Conservation (phyloP, 805 yeast species). For the Maudiozyma saulgeensis region DNA sequence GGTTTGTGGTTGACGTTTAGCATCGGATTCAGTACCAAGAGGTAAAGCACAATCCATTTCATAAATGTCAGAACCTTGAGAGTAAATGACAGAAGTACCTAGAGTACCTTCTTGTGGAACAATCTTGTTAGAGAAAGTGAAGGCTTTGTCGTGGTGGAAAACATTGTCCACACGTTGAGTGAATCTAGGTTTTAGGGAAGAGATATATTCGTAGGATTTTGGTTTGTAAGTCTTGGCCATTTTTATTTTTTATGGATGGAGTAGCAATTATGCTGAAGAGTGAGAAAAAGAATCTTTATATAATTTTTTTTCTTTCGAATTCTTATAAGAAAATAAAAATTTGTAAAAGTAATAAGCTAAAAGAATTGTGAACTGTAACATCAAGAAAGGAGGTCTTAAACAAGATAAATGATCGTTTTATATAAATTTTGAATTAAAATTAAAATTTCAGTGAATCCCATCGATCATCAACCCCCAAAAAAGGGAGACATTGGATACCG, state of each 20-base stretch:
- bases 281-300: no score
- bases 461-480: no score
- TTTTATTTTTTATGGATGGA: not conserved
- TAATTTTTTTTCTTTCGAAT: no score
- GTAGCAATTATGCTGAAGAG: no score
- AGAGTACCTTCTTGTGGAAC: conserved; percentile 19
- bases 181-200: conserved; percentile 30
- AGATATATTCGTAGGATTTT: conserved; percentile 41
- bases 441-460: no score
- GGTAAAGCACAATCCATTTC: conserved; percentile 21
- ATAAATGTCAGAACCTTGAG: conserved; percentile 23
- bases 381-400: no score
- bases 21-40: conserved; percentile 8
- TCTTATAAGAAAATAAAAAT: no score
- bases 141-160: conserved; percentile 14
- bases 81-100: conserved; percentile 16
- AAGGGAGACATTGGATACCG: no score
- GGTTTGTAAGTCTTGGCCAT: conserved; percentile 31
- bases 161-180: conserved; percentile 22
- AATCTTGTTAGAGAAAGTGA: conserved; percentile 17
- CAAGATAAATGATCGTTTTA: no score
- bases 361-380: no score
- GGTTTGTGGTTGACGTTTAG: conserved; percentile 35
- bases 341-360: no score
- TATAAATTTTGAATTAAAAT: no score